A percentile compares a stretch with the other conserved stretches of the same genome.
These are phyloP conservation scores for Acacia concinna DNA, from an alignment of 331 rosid genomes.

Conservation along the genomic window DNA sequence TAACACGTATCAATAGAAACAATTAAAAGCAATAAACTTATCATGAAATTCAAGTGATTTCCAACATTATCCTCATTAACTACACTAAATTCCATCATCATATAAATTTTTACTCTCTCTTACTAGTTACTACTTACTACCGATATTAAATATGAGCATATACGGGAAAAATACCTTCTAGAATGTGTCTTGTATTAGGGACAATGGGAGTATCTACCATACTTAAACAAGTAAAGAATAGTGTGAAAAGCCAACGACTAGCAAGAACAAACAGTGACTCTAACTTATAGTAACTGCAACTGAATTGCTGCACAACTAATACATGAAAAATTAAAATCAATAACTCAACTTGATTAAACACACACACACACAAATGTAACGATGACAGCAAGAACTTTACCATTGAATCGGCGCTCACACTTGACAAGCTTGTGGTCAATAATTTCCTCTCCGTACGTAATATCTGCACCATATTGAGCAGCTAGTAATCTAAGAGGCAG, in stretches of 20 bases:
- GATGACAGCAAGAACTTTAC: slow-evolving; percentile 35
- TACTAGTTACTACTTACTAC: too few species aligned
- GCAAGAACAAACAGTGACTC: neutral
- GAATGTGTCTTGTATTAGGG: too few species aligned
- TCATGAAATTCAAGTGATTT: too few species aligned
- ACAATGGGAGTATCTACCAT: neutral
- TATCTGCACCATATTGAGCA: slow-evolving; percentile 84
- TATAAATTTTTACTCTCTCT: too few species aligned
- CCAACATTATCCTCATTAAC: too few species aligned
- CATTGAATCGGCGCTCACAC: slow-evolving; percentile 81
- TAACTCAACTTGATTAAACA: neutral
- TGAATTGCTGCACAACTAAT: neutral
- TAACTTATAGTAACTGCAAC: neutral
- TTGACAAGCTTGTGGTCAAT: slow-evolving; percentile 80
- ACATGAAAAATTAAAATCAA: neutral
- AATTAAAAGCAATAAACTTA: too few species aligned
- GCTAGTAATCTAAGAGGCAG: slow-evolving; percentile 83
- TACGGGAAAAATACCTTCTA: too few species aligned
- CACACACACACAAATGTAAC: neutral
- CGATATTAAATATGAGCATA: too few species aligned
- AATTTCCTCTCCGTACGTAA: slow-evolving; percentile 82
- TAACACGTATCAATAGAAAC: too few species aligned
- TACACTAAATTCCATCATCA: too few species aligned
- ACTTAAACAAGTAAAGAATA: neutral
- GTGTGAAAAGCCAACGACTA: neutral